Evolutionary conservation across 768 basidiomycete species (phyloP).

Genomic region (Tulasnella sp.): DNA sequence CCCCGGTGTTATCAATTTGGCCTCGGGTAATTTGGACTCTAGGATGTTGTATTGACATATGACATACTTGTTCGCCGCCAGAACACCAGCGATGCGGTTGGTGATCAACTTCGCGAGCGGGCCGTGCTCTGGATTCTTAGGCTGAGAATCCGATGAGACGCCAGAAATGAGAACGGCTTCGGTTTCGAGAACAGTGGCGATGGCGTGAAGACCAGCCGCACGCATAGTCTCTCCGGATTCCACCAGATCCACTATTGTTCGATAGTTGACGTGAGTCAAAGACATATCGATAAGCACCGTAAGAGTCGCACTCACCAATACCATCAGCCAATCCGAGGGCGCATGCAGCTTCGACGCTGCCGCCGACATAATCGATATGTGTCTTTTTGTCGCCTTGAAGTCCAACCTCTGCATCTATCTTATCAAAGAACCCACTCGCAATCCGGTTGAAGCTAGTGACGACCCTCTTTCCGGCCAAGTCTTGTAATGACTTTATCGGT

Average conservation of each 20-base stretch:
- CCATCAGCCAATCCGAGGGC: conserved; percentile 93
- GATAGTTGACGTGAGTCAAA: not conserved
- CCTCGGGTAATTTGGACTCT: conserved; percentile 50
- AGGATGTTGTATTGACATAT: conserved; percentile 86
- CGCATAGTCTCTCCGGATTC: conserved; percentile 99
- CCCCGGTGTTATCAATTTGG: conserved; percentile 73
- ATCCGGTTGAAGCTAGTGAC: conserved; percentile 95
- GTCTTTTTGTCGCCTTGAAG: conserved; percentile 53
- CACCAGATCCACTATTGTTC: conserved; percentile 91
- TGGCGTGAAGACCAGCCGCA: conserved; percentile 88
- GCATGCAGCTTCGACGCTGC: conserved; percentile 97
- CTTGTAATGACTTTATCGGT: conserved; percentile 56
- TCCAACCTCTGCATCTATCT: conserved; percentile 43
- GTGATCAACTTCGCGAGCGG: conserved; percentile 71
- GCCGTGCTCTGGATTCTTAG: conserved; percentile 49
- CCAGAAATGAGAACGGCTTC: conserved; percentile 84
- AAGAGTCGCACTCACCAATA: conserved; percentile 53
- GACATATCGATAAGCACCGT: not conserved
- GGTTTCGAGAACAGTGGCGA: conserved; percentile 74
- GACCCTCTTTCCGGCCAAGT: conserved; percentile 82
- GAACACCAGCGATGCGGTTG: conserved; percentile 80
- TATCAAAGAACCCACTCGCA: conserved; percentile 62
- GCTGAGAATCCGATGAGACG: not conserved
- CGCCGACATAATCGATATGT: conserved; percentile 89
- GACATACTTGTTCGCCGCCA: conserved; percentile 69